Conservation (phyloP, 768 basidiomycete genomes). For the Lentinula detonsa region DNA sequence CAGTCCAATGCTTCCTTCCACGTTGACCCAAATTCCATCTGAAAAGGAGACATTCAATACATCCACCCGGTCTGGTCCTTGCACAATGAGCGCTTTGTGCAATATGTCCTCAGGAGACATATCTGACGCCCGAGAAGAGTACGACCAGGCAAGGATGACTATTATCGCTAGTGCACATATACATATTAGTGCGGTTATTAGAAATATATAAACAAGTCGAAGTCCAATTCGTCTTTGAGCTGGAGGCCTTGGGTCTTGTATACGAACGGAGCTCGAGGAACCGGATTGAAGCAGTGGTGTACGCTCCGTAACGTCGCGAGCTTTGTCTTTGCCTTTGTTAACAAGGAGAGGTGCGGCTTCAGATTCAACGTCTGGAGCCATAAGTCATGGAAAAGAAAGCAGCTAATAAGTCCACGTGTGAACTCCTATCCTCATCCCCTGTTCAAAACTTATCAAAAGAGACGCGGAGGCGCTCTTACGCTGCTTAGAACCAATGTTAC, state of each 20-base stretch:
- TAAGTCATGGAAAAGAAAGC: neutral
- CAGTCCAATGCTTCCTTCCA: constrained; percentile 56
- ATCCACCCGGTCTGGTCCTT: constrained; percentile 56
- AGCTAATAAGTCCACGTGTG: no score
- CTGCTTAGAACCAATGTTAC: no score
- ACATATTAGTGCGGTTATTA: constrained; percentile 47
- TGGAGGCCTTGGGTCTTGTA: constrained; percentile 7
- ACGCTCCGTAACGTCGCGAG: neutral
- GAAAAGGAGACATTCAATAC: constrained; percentile 55
- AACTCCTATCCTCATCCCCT: no score
- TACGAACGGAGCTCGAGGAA: neutral
- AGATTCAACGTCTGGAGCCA: neutral
- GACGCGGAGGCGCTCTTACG: no score
- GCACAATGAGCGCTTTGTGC: constrained; percentile 44
- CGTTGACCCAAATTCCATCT: constrained; percentile 53
- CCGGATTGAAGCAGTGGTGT: constrained; percentile 1
- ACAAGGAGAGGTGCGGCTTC: neutral
- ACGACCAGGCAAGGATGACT: constrained; percentile 58
- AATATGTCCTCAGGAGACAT: constrained; percentile 56
- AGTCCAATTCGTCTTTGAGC: constrained; percentile 25
- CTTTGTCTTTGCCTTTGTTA: constrained; percentile 4
- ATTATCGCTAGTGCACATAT: constrained; percentile 33
- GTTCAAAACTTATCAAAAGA: no score
- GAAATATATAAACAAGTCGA: constrained; percentile 44
- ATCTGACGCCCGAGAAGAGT: constrained; percentile 48